A percentile compares a stretch with the other conserved stretches of the same genome.
Conservation (phyloP, 2,329 filamentous ascomycete genomes). For the Gremmenia infestans region DNA sequence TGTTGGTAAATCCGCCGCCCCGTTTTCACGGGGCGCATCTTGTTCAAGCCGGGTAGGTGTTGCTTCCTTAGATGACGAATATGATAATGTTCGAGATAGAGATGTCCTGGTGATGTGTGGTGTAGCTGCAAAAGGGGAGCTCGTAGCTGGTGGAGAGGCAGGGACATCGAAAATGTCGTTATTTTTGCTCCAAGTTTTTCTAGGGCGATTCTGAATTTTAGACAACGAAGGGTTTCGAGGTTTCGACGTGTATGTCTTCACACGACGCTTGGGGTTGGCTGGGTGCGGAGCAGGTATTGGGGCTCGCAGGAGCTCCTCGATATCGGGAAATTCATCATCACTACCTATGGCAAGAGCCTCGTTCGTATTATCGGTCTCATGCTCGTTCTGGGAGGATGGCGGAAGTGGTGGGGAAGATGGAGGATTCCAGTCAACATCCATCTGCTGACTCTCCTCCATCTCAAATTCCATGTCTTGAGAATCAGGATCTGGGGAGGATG, state of each 20-base stretch:
- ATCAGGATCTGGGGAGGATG: conserved; percentile 13
- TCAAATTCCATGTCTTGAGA: conserved; percentile 21
- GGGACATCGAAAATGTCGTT: conserved; percentile 33
- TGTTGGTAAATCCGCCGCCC: conserved; percentile 19
- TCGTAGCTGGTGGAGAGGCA: conserved; percentile 37
- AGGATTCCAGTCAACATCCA: conserved; percentile 20
- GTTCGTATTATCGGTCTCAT: neutral
- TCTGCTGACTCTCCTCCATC: conserved; percentile 22
- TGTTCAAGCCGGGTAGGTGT: conserved; percentile 12
- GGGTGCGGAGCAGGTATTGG: neutral
- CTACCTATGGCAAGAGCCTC: conserved; percentile 6
- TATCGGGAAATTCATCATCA: conserved; percentile 29
- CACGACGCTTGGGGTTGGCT: conserved; percentile 1
- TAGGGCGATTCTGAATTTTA: conserved; percentile 16
- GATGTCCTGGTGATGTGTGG: neutral
- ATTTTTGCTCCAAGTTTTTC: neutral
- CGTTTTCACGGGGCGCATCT: conserved; percentile 4
- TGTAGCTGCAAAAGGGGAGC: conserved; percentile 26
- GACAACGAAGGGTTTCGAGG: conserved; percentile 23
- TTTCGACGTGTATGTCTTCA: conserved; percentile 23
- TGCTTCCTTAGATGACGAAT: conserved; percentile 13
- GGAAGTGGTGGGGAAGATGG: conserved; percentile 9
- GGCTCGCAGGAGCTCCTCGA: conserved; percentile 21
- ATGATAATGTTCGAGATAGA: conserved; percentile 15
- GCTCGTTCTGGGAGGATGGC: neutral